Base-by-base conservation (phyloP, 1,284 basidiomycete species). In the Moesziomyces antarcticus region DNA sequence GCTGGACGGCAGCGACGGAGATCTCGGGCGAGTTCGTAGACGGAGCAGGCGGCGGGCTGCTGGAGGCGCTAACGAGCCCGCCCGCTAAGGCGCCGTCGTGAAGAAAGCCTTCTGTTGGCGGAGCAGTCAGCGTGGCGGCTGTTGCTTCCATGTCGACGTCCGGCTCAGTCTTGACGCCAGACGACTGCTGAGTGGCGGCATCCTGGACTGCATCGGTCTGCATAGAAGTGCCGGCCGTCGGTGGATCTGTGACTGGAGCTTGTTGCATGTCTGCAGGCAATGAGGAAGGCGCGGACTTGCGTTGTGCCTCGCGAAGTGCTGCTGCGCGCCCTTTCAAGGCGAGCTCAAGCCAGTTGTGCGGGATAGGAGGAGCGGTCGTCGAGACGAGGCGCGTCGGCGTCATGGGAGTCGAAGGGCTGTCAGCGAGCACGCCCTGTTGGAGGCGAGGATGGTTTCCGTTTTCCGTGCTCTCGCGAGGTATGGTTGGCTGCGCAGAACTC, bases 311-410 rank as follows among this genome's bases (percentile, higher is more conserved):
- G 48, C 64, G 70, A 46, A 63, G 35, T 16, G 53, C 40, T 50
- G 42, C 46, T 14, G 59, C n/a, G 18, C 53, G 50, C 18, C 56
- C 59, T 47, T 62, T 58, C 43, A 68, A 45, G 27, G 64, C 70
- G 47, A 73, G 70, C 43, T 67, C 56, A 30, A 56, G 50, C 70
- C 70, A 73, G 35, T 68, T 60, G 14, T 55, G 10, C 22, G 58
- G 51, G 21, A 56, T 37, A 9, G 69, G 52, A 50, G 63, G 42
- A 33, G 62, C 42, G 30, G 57, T 35, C 57, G 57, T 60, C 54
- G 61, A 53, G 10, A 50, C 53, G 21, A 71, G 56, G 20, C 54
- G 57, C 27, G 68, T 60, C 22, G 62, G 57, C 60, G 68, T 65
- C 68, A 71, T 71, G 68, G 42, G 55, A 30, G n/a, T 43, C 14